phyloP scores from a whole-genome alignment of 1,284 basidiomycete species.

The Rhodotorula sp. region DNA sequence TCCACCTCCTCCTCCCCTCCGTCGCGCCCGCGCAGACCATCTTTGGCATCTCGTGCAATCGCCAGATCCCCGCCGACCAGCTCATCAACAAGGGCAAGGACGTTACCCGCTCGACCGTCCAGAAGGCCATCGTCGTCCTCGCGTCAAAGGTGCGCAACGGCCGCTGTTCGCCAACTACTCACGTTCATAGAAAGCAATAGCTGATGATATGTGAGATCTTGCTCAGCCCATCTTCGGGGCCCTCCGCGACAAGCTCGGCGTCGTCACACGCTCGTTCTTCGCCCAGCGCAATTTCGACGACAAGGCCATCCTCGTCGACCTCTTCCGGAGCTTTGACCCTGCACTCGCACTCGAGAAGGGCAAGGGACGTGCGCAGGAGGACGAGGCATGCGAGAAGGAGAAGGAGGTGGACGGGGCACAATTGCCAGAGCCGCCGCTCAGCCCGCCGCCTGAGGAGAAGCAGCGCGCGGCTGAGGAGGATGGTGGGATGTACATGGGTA shows the following conservation, averaged over 20 bases:
- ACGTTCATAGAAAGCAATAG: too few species aligned
- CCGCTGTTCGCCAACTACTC: too few species aligned
- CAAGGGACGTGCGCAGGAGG: slow-evolving; percentile 59
- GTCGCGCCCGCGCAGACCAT: slow-evolving; percentile 60
- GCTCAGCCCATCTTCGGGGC: slow-evolving; percentile 47
- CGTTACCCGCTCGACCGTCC: slow-evolving; percentile 92
- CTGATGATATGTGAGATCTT: too few species aligned
- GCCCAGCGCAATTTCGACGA: slow-evolving; percentile 86
- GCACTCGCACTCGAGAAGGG: slow-evolving; percentile 44
- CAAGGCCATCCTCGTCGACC: slow-evolving; percentile 78
- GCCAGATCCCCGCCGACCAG: slow-evolving; percentile 81
- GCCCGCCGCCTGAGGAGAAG: slow-evolving; percentile 5
- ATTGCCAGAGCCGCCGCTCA: not conserved
- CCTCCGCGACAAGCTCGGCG: slow-evolving; percentile 81
- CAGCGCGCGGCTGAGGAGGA: slow-evolving; percentile 12
- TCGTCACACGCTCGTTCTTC: slow-evolving; percentile 88
- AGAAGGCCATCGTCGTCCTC: slow-evolving; percentile 95
- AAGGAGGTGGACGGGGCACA: not conserved
- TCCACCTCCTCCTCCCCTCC: slow-evolving; percentile 66
- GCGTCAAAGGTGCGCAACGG: slow-evolving; percentile 54
- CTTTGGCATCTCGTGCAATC: slow-evolving; percentile 97
- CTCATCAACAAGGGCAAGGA: slow-evolving; percentile 81
- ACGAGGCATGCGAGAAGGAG: slow-evolving; percentile 44
- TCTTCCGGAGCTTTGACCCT: slow-evolving; percentile 60
- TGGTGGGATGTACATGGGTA: slow-evolving; percentile 69